Percentiles rank a stretch among this genome's conserved stretches.
Evolutionary conservation across 306 rosid genomes (phyloP).

Genomic region (Quercus rubra): DNA sequence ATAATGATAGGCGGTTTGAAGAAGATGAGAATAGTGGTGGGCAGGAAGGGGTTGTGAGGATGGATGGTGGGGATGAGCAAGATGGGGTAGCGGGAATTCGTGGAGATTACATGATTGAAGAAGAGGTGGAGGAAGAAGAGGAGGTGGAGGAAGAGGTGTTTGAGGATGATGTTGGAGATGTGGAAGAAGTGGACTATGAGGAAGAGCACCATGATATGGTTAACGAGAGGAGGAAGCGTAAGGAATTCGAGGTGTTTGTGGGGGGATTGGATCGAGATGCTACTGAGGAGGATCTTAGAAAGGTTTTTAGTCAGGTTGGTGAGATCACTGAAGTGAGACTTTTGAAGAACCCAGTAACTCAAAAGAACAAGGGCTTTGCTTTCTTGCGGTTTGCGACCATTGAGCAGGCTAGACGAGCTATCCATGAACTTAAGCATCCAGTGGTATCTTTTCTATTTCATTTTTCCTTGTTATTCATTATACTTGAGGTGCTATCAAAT

Average conservation of each 20-base stretch:
- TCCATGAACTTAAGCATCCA: background rate
- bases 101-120: background rate
- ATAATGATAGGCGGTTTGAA: background rate
- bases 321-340: background rate
- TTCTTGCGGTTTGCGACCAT: constrained; percentile 5
- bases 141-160: background rate
- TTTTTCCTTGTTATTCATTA: background rate
- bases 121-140: background rate
- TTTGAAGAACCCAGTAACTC: constrained; percentile 1
- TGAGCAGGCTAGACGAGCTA: constrained; percentile 7
- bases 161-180: background rate
- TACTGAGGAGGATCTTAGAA: background rate
- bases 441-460: background rate
- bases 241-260: background rate
- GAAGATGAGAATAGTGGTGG: background rate
- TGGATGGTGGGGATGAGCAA: background rate
- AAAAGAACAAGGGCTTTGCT: constrained; percentile 4
- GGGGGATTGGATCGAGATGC: constrained; percentile 8
- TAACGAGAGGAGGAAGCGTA: constrained; percentile 6
- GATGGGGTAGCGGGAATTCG: background rate
- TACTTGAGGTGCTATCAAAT: background rate
- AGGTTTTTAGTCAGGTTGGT: constrained; percentile 5
- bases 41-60: background rate
- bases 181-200: background rate
- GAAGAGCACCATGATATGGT: constrained; percentile 5